Evolutionary conservation across 176 grass and related monocot genomes (phyloP).

Genomic region (Melocanna baccifera): DNA sequence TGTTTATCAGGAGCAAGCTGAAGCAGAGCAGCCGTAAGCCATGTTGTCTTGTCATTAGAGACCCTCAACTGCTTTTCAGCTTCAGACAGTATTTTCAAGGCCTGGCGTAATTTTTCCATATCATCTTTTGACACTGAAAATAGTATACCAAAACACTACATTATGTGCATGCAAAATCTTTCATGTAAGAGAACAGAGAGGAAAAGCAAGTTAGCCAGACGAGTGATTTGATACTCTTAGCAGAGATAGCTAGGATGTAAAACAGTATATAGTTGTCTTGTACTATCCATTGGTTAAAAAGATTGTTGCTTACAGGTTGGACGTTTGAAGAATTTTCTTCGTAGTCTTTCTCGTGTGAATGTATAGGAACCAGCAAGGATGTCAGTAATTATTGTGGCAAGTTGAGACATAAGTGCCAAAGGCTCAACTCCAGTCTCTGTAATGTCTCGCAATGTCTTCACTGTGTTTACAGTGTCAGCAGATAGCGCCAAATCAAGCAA

Average conservation of each 20-base stretch:
- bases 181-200: not conserved
- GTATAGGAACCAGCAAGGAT: conserved; percentile 85
- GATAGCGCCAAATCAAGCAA: conserved; percentile 86
- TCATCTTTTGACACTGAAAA: conserved; percentile 69
- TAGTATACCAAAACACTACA: conserved; percentile 18
- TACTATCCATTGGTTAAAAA: not conserved
- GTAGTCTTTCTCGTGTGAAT: conserved; percentile 59
- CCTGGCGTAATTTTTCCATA: conserved; percentile 72
- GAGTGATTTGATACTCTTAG: not conserved
- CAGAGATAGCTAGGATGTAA: conserved; percentile 11
- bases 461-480: conserved; percentile 76
- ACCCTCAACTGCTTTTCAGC: conserved; percentile 74
- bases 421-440: conserved; percentile 88
- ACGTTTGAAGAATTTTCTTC: conserved; percentile 68
- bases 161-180: conserved; percentile 11
- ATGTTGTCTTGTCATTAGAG: conserved; percentile 69
- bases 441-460: conserved; percentile 75
- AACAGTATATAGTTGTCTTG: not conserved
- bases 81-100: conserved; percentile 65
- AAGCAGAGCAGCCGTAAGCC: conserved; percentile 80
- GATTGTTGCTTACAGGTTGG: conserved; percentile 50
- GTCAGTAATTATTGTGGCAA: conserved; percentile 93
- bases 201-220: not conserved
- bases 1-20: conserved; percentile 86
- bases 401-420: conserved; percentile 85